phyloP scores from a whole-genome alignment of 306 rosid species.

The Trifolium pratense region DNA sequence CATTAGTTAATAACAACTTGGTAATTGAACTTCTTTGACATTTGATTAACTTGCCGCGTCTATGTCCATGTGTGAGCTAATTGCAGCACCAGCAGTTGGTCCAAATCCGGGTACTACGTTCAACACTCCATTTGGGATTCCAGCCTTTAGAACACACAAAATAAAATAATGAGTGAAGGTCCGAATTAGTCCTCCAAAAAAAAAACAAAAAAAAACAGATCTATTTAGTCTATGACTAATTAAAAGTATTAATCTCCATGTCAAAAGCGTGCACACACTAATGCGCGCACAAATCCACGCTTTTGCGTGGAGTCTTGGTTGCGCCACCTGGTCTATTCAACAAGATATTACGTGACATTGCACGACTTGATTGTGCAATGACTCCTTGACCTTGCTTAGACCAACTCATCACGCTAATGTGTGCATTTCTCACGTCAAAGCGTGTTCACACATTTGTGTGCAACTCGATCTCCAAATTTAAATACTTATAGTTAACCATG shows the following conservation, averaged over 20 bases:
- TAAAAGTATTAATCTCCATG: background rate
- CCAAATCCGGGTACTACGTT: conserved; percentile 83
- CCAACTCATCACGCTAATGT: background rate
- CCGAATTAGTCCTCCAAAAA: background rate
- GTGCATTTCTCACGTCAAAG: background rate
- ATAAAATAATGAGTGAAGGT: background rate
- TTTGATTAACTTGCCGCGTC: conserved; percentile 56
- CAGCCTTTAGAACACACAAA: conserved; percentile 56
- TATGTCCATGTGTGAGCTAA: conserved; percentile 76
- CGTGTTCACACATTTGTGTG: background rate
- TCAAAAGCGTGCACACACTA: background rate
- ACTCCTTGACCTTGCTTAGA: background rate
- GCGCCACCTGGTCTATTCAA: background rate
- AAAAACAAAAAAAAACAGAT: background rate
- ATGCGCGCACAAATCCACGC: background rate
- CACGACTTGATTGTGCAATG: background rate
- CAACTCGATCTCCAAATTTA: background rate
- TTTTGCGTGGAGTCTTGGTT: background rate
- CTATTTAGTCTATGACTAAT: background rate
- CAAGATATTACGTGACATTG: background rate
- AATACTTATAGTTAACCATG: too few species aligned
- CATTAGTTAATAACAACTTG: background rate
- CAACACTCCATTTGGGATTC: conserved; percentile 80
- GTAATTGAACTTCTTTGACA: background rate
- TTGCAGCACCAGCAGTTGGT: conserved; percentile 74